Evolutionary conservation across 257 asterid species (phyloP).

Genomic region (Buddleja alternifolia): DNA sequence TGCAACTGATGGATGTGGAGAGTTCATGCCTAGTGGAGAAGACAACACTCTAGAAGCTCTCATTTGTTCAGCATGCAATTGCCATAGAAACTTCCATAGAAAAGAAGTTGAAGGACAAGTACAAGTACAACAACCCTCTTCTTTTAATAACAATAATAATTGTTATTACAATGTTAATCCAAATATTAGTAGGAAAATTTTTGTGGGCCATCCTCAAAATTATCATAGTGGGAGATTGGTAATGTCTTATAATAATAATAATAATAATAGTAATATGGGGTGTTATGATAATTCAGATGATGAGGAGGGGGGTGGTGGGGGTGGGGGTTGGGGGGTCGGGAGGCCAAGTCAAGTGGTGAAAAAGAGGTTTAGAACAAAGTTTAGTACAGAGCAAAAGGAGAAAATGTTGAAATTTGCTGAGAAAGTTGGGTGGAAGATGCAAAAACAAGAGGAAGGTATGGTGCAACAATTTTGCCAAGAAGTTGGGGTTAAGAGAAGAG

Average conservation of each 20-base stretch:
- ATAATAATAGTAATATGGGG: too few species aligned
- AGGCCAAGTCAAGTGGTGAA: constrained; percentile 39
- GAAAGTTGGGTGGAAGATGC: constrained; percentile 66
- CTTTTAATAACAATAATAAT: constrained; percentile 26
- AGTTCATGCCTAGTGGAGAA: constrained; percentile 69
- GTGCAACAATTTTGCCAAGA: constrained; percentile 64
- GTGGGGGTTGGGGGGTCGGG: constrained; percentile 28
- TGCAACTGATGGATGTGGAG: constrained; percentile 71
- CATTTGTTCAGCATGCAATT: constrained; percentile 60
- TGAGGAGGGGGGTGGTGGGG: constrained; percentile 20
- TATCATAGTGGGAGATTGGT: constrained; percentile 28
- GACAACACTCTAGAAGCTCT: constrained; percentile 56
- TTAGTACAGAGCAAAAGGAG: constrained; percentile 59
- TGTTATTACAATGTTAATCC: constrained; percentile 20
- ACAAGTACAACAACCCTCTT: background rate
- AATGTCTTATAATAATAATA: too few species aligned
- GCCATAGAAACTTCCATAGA: constrained; percentile 66
- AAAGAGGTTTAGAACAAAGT: constrained; percentile 65
- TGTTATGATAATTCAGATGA: constrained; percentile 48
- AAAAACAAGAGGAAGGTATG: constrained; percentile 52
- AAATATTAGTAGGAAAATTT: constrained; percentile 40
- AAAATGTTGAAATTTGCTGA: constrained; percentile 63
- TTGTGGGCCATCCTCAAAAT: constrained; percentile 36
- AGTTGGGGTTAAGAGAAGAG: constrained; percentile 60
- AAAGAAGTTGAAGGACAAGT: constrained; percentile 57